Evolutionary conservation across 2,329 filamentous ascomycete species (phyloP).

Genomic region (Coleophoma eucalyptorum): DNA sequence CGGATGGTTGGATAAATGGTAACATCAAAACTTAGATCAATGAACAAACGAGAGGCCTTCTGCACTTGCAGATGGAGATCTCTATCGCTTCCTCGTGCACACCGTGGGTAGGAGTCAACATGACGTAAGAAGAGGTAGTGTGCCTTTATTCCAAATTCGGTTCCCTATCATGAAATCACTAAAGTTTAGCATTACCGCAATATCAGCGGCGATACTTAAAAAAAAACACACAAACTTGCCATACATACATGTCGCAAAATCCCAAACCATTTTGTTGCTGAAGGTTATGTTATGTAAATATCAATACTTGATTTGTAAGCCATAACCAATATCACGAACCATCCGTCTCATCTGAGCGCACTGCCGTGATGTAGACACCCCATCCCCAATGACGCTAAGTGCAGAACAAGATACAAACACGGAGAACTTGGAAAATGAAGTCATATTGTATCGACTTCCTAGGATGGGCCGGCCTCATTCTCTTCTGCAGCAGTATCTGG

Average conservation of each 20-base stretch:
- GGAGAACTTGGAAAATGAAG: not conserved
- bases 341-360: not conserved
- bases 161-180: not conserved
- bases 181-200: not conserved
- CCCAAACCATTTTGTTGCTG: not conserved
- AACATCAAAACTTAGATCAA: too few relatives aligned
- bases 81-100: too few relatives aligned
- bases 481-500: constrained; percentile 11
- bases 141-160: not conserved
- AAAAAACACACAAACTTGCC: not conserved
- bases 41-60: too few relatives aligned
- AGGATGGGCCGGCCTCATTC: constrained; percentile 2
- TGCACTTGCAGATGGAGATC: too few relatives aligned
- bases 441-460: constrained; percentile 10
- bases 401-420: constrained; percentile 7
- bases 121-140: too few relatives aligned
- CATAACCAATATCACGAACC: not conserved
- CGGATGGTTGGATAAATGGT: too few relatives aligned
- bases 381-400: constrained; percentile 19
- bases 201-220: not conserved
- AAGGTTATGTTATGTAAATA: not conserved
- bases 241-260: not conserved
- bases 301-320: not conserved
- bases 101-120: too few relatives aligned
- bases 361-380: constrained; percentile 1